Base-by-base conservation (phyloP, 352 stramenopile genomes). In the Globisporangium paroecandrum region DNA sequence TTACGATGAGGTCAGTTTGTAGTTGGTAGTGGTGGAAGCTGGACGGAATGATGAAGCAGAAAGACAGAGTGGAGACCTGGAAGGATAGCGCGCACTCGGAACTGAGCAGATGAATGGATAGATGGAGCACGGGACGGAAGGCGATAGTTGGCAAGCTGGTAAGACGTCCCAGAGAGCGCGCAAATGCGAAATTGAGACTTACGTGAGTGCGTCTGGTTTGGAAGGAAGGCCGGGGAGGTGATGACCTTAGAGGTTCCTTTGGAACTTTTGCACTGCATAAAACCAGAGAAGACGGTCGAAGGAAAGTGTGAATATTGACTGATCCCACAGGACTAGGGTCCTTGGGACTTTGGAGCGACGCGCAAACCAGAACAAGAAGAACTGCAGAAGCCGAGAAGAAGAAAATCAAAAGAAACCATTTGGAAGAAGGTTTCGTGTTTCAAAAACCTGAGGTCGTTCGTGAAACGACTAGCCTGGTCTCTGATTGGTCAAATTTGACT, bases 101-200 rank as follows among this genome's bases (percentile, higher is more conserved):
- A n/a, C 29, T 60, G 55, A 2, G 53, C 2, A 58, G 53, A 47
- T 25, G 47, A n/a, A 43, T 25, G 20, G 4, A 25, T 12, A 5
- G 20, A 25, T 13, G 47, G 20, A 5, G 6, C 4, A 15, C 47
- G 13, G 47, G 20, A 27, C 13, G 15, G 36, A 43, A 43, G 12
- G 10, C 12, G 36, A 12, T 18, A 2, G 47, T 15, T 27, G 47
- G 2, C 20, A 15, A 20, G 47, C 47, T 54, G 20, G 13, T 43
- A 3, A 43, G 36, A 43, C 36, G 36, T 43, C 36, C 12, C 10
- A 43, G 25, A 41, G 18, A 24, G 25, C 29, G 27, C 55, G 55
- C 55, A 60, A 60, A 60, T 60, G n/a, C n/a, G 13, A 29, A 43
- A 60, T 60, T 60, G 55, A 60, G 54, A 60, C 22, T 4, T 12